Conservation (phyloP, 345 rosid genomes). For the Salix dunnii region DNA sequence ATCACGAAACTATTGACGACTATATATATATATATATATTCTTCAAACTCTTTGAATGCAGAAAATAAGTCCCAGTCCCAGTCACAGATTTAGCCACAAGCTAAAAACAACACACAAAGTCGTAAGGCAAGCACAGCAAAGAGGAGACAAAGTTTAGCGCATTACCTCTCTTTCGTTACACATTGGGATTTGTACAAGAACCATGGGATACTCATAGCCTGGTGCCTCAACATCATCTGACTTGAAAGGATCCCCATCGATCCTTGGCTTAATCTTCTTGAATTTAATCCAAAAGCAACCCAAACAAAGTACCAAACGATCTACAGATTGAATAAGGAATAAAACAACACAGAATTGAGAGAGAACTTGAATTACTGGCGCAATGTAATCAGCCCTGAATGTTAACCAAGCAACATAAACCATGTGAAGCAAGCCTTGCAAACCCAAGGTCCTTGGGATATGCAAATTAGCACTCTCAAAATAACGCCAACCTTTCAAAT, state of each 20-base stretch:
- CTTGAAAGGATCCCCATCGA: constrained; percentile 52
- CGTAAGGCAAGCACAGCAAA: background rate
- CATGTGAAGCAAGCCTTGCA: constrained; percentile 61
- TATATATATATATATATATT: no score
- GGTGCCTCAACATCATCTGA: constrained; percentile 53
- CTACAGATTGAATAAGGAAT: constrained; percentile 71
- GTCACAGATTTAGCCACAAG: background rate
- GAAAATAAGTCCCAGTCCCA: background rate
- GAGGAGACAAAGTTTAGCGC: background rate
- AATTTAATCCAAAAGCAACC: constrained; percentile 82
- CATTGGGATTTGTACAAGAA: constrained; percentile 90
- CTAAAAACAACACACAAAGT: background rate
- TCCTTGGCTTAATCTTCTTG: constrained; percentile 62
- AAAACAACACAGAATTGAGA: constrained; percentile 64
- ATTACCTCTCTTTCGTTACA: constrained; percentile 79
- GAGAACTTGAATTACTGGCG: constrained; percentile 56
- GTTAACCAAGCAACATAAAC: constrained; percentile 60
- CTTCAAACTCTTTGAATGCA: background rate
- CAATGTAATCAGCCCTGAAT: constrained; percentile 62
- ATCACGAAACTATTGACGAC: background rate
- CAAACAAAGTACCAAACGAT: constrained; percentile 65
- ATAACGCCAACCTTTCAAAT: constrained; percentile 76
- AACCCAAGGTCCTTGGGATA: constrained; percentile 53
- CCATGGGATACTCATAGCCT: constrained; percentile 58
- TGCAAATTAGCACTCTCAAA: constrained; percentile 57